Conservation (phyloP, 2,329 filamentous ascomycete genomes). For the Paecilomyces sp. region DNA sequence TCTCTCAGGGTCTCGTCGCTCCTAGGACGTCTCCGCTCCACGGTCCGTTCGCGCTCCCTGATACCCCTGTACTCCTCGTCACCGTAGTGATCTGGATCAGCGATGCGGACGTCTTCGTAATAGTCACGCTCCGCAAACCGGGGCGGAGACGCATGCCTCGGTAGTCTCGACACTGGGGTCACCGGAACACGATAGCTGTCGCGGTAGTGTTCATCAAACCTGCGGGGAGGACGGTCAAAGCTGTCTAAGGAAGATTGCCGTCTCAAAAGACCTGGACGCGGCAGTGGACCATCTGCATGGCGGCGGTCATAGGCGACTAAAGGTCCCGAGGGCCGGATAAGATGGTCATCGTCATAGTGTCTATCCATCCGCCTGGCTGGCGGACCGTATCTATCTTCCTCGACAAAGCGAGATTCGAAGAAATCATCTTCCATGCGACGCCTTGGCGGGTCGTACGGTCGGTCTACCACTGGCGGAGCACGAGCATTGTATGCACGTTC, state of each 20-base stretch:
- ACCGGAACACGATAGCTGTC: slow-evolving; percentile 44
- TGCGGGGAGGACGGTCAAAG: slow-evolving; percentile 66
- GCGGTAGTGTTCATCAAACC: slow-evolving; percentile 35
- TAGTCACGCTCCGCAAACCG: slow-evolving; percentile 50
- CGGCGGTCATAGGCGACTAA: slow-evolving; percentile 52
- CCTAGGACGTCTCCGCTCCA: slow-evolving; percentile 41
- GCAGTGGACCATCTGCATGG: slow-evolving; percentile 47
- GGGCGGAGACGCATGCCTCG: slow-evolving; percentile 46
- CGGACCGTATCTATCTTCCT: slow-evolving; percentile 36
- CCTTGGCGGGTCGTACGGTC: not conserved
- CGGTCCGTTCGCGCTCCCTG: slow-evolving; percentile 54
- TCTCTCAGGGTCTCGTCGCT: slow-evolving; percentile 22
- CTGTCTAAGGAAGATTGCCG: slow-evolving; percentile 87
- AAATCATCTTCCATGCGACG: slow-evolving; percentile 30
- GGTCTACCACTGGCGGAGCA: slow-evolving; percentile 15
- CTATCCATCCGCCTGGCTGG: slow-evolving; percentile 32
- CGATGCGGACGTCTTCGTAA: slow-evolving; percentile 60
- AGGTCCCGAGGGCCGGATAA: slow-evolving; percentile 40
- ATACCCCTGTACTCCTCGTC: slow-evolving; percentile 66
- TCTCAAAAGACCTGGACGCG: slow-evolving; percentile 63
- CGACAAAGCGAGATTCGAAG: slow-evolving; percentile 33
- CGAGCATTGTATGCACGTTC: slow-evolving; percentile 28
- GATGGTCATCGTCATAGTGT: slow-evolving; percentile 34
- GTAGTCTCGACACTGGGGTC: slow-evolving; percentile 7
- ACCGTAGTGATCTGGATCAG: slow-evolving; percentile 61